phyloP scores from a whole-genome alignment of 768 basidiomycete species.

The Lentinus tigrinus region DNA sequence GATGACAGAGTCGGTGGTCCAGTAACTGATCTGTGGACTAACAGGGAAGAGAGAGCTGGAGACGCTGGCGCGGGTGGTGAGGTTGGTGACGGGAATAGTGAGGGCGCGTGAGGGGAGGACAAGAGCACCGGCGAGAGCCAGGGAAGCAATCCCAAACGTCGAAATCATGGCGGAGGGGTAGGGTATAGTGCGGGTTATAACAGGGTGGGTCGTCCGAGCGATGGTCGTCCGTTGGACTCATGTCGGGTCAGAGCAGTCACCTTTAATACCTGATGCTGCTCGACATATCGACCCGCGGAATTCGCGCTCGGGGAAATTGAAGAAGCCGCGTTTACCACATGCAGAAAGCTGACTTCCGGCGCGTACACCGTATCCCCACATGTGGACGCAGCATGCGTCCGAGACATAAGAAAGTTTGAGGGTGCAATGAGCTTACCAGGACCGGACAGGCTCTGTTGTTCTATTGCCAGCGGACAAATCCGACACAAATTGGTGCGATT shows the following conservation, averaged over 20 bases:
- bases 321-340: not conserved
- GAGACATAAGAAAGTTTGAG: not conserved
- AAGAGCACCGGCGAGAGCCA: slow-evolving; percentile 1
- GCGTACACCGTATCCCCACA: not conserved
- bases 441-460: not conserved
- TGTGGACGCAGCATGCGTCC: not conserved
- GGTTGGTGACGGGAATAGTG: not conserved
- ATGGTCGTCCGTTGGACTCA: not conserved
- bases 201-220: not conserved
- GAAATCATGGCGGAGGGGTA: not conserved
- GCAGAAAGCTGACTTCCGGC: not conserved
- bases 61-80: slow-evolving; percentile 8
- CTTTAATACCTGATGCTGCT: not conserved
- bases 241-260: not conserved
- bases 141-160: not conserved
- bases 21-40: slow-evolving; percentile 20
- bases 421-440: not conserved
- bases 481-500: not conserved
- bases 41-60: slow-evolving; percentile 23
- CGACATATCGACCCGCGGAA: not conserved
- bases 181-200: not conserved
- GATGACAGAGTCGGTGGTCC: slow-evolving; percentile 25
- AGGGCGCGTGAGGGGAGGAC: slow-evolving; percentile 4
- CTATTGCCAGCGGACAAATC: not conserved
- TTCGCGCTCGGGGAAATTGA: not conserved